Evolutionary conservation across 2,329 filamentous ascomycete species (phyloP), one percentile per base, ranked within the genome.

Genomic region (Coccinonectria pachysandricola): DNA sequence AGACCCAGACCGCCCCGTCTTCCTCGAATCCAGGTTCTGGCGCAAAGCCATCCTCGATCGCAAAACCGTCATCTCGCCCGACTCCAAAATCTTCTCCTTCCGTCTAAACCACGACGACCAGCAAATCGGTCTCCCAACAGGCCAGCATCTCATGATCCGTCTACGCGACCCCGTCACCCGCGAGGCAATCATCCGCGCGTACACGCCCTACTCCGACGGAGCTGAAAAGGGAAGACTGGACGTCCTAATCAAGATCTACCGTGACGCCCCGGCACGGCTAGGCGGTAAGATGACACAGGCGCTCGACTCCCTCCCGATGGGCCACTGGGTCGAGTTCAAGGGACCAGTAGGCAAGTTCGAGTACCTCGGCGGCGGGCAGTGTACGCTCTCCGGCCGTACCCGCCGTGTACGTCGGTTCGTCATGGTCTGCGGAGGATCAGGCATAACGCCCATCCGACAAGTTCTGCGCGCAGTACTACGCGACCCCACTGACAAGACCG

Each of bases 401-500:
- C 60, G 76, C 7, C 54, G 42, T 0, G 69, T 92, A 1, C 69
- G 66, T 27, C 68, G 67, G 8, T 84, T 94, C 52, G 63, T 81
- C 48, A 93, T 94, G 85, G 75, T 94, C 16, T 91, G 83, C 42
- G 87, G 71, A 9, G 87, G 87, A 5, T 83, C 74, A n/a, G 87
- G 87, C 1, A 80, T 95, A 45, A 94, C 87, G n/a, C 87, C 87
- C 0, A 82, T 94, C 37, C 91, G 78, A 49, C 82, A 91, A 46
- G 81, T 93, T 3, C 60, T 92, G 27, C 65, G 82, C 6, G 79
- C 82, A 0, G 71, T 92, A 10, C 34, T 43, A 26, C 25, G 23
- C 23, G 73, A 88, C 36, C 41, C 49, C 2, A 49, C 60, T 0
- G 82, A 88, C 45, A 39, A 52, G 7, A 91, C 82, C 1, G 57